Conservation (phyloP, 2,329 filamentous ascomycete genomes). For the Cryphonectria carpinicola region DNA sequence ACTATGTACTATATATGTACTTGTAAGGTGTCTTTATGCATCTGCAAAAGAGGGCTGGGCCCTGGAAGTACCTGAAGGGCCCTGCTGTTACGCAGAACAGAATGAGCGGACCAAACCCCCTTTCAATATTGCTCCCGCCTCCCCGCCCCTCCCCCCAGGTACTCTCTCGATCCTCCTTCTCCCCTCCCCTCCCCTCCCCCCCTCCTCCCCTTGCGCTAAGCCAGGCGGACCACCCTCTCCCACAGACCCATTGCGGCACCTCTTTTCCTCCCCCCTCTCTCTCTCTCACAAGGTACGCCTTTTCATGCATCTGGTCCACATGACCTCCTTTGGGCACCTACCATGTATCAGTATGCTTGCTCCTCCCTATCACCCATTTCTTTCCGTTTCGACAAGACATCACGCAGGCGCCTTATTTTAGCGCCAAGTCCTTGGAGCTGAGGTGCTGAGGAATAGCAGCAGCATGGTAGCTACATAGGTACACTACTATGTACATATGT, state of each 20-base stretch:
- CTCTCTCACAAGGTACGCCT: background rate
- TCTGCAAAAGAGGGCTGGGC: background rate
- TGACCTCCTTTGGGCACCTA: constrained; percentile 1
- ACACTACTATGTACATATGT: background rate
- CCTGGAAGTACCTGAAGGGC: background rate
- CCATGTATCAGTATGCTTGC: background rate
- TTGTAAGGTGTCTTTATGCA: constrained; percentile 25
- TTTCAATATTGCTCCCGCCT: constrained; percentile 1
- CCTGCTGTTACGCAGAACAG: background rate
- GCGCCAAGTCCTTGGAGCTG: constrained; percentile 1
- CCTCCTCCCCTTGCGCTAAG: constrained; percentile 22
- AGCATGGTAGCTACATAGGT: background rate
- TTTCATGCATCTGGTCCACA: constrained; percentile 15
- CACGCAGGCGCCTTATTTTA: background rate
- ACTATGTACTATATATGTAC: background rate
- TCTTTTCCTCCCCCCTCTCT: background rate
- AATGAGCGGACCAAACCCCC: constrained; percentile 9
- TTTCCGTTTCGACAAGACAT: background rate
- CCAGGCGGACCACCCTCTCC: constrained; percentile 21
- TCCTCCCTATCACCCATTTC: background rate
- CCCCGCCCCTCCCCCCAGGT: background rate
- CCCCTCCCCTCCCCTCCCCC: no score
- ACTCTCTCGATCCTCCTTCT: background rate
- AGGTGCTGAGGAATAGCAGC: background rate
- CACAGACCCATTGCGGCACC: background rate